These are phyloP conservation scores for Blyttiomyces sp. DNA, from an alignment of 371 early-diverging fungal species.

Conservation along the genomic window DNA sequence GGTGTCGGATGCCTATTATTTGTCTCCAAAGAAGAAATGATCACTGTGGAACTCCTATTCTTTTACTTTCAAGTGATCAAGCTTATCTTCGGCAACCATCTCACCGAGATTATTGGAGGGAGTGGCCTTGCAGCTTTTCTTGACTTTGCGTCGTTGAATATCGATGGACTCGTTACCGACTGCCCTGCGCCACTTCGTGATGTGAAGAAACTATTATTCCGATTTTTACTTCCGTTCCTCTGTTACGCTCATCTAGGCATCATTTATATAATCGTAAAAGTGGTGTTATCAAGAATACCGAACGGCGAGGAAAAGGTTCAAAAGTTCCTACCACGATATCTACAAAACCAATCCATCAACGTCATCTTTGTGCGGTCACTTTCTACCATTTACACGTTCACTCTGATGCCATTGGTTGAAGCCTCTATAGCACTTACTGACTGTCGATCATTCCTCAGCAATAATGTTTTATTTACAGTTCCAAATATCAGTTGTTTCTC, in stretches of 20 bases:
- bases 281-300: neutral
- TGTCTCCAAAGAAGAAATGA: constrained; percentile 12
- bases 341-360: constrained; percentile 8
- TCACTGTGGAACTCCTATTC: constrained; percentile 21
- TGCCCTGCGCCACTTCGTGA: constrained; percentile 21
- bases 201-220: constrained; percentile 10
- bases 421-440: constrained; percentile 10
- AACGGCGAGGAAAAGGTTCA: neutral
- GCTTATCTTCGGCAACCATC: constrained; percentile 12
- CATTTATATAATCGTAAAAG: too few relatives aligned
- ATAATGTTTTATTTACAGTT: too few relatives aligned
- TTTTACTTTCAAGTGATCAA: constrained; percentile 29
- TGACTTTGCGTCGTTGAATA: constrained; percentile 16
- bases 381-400: constrained; percentile 13
- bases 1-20: constrained; percentile 18
- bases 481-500: too few relatives aligned
- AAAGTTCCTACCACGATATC: constrained; percentile 1
- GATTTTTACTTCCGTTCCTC: constrained; percentile 16
- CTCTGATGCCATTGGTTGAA: constrained; percentile 26
- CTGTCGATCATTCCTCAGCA: too few relatives aligned
- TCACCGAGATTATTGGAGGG: constrained; percentile 6
- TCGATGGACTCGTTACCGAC: constrained; percentile 20
- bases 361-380: constrained; percentile 11
- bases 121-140: constrained; percentile 13
- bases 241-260: constrained; percentile 8